These are phyloP conservation scores for Nicotiana obtusifolia DNA, from an alignment of 257 asterid genomes.

Conservation along the genomic window DNA sequence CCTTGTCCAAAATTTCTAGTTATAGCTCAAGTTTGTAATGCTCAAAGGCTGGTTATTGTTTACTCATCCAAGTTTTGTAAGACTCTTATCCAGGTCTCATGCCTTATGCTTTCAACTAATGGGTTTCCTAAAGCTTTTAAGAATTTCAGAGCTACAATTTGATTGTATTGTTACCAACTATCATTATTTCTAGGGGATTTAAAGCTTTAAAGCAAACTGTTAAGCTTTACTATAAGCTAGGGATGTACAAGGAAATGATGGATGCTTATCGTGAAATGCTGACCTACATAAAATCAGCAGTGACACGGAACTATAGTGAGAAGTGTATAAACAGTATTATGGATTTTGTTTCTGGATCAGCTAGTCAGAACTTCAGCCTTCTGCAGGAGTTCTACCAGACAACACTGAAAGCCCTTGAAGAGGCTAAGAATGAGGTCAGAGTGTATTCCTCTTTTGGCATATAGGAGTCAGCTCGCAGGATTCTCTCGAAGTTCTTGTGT, in stretches of 20 bases:
- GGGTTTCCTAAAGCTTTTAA: neutral
- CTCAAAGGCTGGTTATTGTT: neutral
- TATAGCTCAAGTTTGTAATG: neutral
- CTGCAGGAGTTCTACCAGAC: constrained; percentile 90
- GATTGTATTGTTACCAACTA: too few relatives aligned
- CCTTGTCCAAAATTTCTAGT: neutral
- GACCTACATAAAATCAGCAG: constrained; percentile 84
- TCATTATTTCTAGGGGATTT: constrained; percentile 63
- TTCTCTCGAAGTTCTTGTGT: neutral
- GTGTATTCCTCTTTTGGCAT: neutral
- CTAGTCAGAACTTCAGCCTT: constrained; percentile 78
- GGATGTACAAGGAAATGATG: constrained; percentile 90
- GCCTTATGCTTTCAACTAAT: neutral
- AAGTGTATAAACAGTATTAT: constrained; percentile 87
- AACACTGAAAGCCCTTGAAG: constrained; percentile 87
- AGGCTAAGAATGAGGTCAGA: constrained; percentile 90
- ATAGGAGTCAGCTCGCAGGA: neutral
- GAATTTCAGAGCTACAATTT: neutral
- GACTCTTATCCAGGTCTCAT: neutral
- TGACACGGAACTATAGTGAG: constrained; percentile 92
- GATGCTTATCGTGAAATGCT: constrained; percentile 87
- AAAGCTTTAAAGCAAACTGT: constrained; percentile 96
- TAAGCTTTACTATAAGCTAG: constrained; percentile 81
- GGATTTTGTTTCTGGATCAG: constrained; percentile 95
- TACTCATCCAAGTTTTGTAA: neutral